phyloP scores from a whole-genome alignment of 1,284 basidiomycete genomes.

The Trichosporon asahii region DNA sequence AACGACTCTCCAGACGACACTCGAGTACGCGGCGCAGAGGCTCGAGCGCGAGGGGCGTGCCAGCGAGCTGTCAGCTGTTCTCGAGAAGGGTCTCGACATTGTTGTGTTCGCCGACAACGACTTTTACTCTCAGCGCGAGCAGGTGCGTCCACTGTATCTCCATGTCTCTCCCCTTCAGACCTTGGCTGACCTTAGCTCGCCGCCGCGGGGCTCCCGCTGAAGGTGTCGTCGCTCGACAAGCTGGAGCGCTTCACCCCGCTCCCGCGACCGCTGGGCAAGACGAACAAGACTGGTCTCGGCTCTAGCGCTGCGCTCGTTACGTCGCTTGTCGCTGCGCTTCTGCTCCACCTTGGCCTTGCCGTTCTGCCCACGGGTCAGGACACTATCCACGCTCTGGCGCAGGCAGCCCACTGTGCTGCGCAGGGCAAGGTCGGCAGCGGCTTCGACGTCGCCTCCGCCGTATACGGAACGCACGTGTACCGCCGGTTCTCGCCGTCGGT shows the following conservation, averaged over 20 bases:
- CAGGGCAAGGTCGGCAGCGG: slow-evolving; percentile 98
- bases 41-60: slow-evolving; percentile 58
- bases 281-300: slow-evolving; percentile 94
- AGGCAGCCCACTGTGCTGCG: slow-evolving; percentile 92
- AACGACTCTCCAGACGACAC: slow-evolving; percentile 72
- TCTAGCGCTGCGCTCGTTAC: neutral
- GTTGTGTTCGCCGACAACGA: slow-evolving; percentile 91
- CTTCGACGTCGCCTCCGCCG: slow-evolving; percentile 91
- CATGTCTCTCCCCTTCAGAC: too few species aligned
- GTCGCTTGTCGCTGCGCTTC: slow-evolving; percentile 65
- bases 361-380: slow-evolving; percentile 47
- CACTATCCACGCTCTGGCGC: slow-evolving; percentile 87
- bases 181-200: slow-evolving; percentile 57
- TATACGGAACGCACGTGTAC: slow-evolving; percentile 93
- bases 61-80: slow-evolving; percentile 50
- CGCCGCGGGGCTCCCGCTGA: slow-evolving; percentile 59
- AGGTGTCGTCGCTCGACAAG: slow-evolving; percentile 57
- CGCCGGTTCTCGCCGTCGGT: slow-evolving; percentile 78
- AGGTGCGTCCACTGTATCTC: slow-evolving; percentile 58
- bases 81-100: slow-evolving; percentile 59
- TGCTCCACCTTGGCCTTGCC: slow-evolving; percentile 72
- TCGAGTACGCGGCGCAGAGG: slow-evolving; percentile 58
- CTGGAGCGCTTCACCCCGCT: slow-evolving; percentile 74
- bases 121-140: slow-evolving; percentile 90
- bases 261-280: slow-evolving; percentile 65